These are phyloP conservation scores for Pseudonectria buxi DNA, from an alignment of 2,329 filamentous ascomycete genomes.

Conservation along the genomic window DNA sequence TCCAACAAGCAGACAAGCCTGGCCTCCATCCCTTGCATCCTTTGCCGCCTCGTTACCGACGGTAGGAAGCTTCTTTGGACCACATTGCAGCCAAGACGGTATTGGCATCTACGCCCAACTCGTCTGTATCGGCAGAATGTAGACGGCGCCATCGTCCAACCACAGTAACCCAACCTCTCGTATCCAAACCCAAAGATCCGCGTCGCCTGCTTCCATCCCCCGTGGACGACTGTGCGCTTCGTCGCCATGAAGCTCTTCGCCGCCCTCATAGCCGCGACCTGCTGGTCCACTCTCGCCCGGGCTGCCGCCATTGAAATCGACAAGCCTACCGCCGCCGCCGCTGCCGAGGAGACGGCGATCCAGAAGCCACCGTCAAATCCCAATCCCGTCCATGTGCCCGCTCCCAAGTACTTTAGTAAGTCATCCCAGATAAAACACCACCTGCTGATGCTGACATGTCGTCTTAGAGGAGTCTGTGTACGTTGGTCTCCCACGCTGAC, in stretches of 20 bases:
- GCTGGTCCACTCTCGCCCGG: conserved; percentile 3
- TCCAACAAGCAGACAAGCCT: too few species aligned
- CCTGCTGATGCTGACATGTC: conserved; percentile 3
- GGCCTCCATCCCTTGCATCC: too few species aligned
- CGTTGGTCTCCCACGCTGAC: conserved; percentile 4
- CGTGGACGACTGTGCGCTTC: too few species aligned
- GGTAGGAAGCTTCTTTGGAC: too few species aligned
- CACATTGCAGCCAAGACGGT: too few species aligned
- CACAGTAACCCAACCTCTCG: too few species aligned
- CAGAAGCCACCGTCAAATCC: conserved; percentile 1
- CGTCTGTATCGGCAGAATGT: too few species aligned
- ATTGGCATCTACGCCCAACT: too few species aligned
- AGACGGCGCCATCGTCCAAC: too few species aligned
- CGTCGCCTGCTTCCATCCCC: too few species aligned
- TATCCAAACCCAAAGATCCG: too few species aligned
- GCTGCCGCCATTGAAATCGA: conserved; percentile 4
- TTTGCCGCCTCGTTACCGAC: too few species aligned
- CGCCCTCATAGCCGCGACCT: neutral
- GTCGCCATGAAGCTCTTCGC: conserved; percentile 2
- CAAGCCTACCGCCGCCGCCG: neutral
- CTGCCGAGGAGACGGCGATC: conserved; percentile 5
- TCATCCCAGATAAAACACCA: neutral
- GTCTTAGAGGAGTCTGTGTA: conserved; percentile 16
- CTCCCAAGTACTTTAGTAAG: conserved; percentile 14
- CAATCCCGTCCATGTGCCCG: conserved; percentile 5